A percentile compares a stretch with the other conserved stretches of the same genome.
phyloP scores from a whole-genome alignment of 345 rosid species.

The Eucalyptus rudis region DNA sequence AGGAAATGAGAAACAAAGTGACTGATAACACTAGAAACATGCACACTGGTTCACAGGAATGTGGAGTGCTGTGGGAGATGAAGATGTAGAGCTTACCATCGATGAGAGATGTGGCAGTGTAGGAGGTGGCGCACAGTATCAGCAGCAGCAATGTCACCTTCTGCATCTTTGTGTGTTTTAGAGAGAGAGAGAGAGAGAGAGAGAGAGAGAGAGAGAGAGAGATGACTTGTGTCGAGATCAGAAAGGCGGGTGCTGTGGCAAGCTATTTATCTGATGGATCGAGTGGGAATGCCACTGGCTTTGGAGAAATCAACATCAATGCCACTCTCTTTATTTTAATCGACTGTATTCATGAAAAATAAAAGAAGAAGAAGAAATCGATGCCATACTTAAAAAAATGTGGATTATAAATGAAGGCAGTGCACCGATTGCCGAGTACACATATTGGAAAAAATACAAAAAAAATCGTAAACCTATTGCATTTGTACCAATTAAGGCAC shows the following conservation, averaged over 20 bases:
- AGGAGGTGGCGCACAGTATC: background rate
- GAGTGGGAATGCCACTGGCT: background rate
- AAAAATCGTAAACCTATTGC: rapidly evolving
- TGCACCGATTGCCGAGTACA: background rate
- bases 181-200: background rate
- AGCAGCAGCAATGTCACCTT: background rate
- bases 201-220: background rate
- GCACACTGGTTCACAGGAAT: background rate
- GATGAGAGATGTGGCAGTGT: background rate
- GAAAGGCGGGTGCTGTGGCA: background rate
- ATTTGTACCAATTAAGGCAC: rapidly evolving
- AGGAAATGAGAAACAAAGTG: background rate
- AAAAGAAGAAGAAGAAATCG: background rate
- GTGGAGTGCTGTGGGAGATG: background rate
- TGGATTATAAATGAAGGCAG: background rate
- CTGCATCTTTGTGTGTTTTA: background rate
- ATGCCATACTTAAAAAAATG: background rate
- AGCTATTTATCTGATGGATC: background rate
- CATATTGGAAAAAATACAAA: background rate
- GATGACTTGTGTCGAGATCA: background rate
- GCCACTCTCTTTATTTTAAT: background rate
- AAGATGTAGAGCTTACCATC: background rate
- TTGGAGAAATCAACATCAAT: background rate
- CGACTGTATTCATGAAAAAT: background rate
- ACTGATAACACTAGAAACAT: background rate